Evolutionary conservation across 345 rosid genomes (phyloP).

Genomic region (Conringia planisiliqua): DNA sequence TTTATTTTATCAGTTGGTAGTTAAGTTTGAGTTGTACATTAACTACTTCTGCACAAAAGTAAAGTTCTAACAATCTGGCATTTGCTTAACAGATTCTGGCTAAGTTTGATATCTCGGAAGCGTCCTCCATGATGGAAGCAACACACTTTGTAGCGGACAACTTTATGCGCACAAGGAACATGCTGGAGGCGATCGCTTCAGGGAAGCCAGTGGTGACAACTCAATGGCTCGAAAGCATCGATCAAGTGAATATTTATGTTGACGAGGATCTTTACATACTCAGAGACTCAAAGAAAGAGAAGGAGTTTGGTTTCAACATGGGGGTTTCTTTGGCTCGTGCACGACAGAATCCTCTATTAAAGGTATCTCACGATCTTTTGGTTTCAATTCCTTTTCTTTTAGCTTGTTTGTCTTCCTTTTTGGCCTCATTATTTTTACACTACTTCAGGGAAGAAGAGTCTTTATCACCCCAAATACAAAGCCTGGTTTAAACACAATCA

Average conservation of each 20-base stretch:
- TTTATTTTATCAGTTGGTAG: neutral
- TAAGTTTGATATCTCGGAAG: slow-evolving; percentile 59
- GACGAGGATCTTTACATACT: slow-evolving; percentile 65
- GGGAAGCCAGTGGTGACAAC: slow-evolving; percentile 82
- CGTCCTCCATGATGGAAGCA: slow-evolving; percentile 60
- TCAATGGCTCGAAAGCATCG: slow-evolving; percentile 77
- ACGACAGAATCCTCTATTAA: slow-evolving; percentile 53
- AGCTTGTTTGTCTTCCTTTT: neutral
- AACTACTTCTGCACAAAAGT: neutral
- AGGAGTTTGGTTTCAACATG: slow-evolving; percentile 76
- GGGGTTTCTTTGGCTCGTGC: slow-evolving; percentile 67
- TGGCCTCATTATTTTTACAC: slow-evolving; percentile 9
- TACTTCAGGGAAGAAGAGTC: slow-evolving; percentile 62
- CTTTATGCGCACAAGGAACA: slow-evolving; percentile 83
- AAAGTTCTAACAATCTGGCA: slow-evolving; percentile 16
- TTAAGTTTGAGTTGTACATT: neutral
- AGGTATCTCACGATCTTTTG: slow-evolving; percentile 34
- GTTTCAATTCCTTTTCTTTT: neutral
- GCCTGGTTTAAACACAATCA: slow-evolving; percentile 65
- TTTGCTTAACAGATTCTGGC: slow-evolving; percentile 53
- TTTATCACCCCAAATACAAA: slow-evolving; percentile 65
- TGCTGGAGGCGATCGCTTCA: slow-evolving; percentile 82
- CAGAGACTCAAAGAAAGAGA: slow-evolving; percentile 72
- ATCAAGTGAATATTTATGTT: slow-evolving; percentile 57
- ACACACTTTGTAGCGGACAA: slow-evolving; percentile 75